These are phyloP conservation scores for Imleria badia DNA, from an alignment of 768 basidiomycete genomes.

Conservation along the genomic window DNA sequence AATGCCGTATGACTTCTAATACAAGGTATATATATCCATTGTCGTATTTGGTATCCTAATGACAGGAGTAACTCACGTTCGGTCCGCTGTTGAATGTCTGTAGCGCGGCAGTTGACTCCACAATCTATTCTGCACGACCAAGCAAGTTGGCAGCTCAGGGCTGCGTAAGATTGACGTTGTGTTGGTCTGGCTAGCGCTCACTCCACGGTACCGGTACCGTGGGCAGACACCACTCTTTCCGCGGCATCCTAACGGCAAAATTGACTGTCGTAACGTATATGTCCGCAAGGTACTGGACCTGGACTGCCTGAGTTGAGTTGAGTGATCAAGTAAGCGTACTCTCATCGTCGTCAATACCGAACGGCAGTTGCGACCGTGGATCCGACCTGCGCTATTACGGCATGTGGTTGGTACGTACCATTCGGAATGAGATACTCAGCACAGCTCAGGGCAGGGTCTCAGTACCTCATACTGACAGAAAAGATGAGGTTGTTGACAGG, in stretches of 20 bases:
- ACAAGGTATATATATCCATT: constrained; percentile 29
- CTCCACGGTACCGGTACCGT: constrained; percentile 28
- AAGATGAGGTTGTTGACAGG: not conserved
- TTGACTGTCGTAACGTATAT: constrained; percentile 8
- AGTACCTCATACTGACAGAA: not conserved
- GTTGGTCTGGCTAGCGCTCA: constrained; percentile 4
- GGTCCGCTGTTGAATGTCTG: constrained; percentile 8
- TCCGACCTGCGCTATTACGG: not conserved
- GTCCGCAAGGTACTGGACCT: constrained; percentile 7
- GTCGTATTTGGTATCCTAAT: constrained; percentile 19
- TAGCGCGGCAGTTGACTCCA: constrained; percentile 8
- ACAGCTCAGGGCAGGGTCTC: not conserved
- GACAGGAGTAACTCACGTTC: constrained; percentile 17
- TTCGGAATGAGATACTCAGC: not conserved
- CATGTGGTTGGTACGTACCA: not conserved
- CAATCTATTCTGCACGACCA: not conserved
- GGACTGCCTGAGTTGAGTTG: not conserved
- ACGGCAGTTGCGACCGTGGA: not conserved
- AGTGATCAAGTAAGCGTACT: constrained; percentile 2
- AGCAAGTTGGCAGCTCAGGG: constrained; percentile 14
- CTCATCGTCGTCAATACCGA: not conserved
- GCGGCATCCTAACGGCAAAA: constrained; percentile 18
- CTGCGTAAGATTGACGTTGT: constrained; percentile 19
- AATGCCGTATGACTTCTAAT: constrained; percentile 26
- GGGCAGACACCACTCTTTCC: constrained; percentile 15